Evolutionary conservation across 169 alveolate genomes (phyloP), one percentile per base, ranked within the genome.

Genomic region (Plasmodium billcollinsi): DNA sequence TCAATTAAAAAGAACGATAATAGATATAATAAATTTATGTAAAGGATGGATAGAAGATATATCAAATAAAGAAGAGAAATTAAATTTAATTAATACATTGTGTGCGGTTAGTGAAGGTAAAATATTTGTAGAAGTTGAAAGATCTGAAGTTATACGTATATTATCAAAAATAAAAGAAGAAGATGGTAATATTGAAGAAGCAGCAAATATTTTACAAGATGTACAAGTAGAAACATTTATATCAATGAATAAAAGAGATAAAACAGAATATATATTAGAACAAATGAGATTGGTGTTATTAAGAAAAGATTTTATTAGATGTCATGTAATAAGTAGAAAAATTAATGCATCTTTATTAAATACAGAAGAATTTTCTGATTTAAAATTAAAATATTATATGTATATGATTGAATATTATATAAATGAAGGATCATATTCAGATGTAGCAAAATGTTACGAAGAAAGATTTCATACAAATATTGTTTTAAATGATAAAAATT

Each of bases 211-310:
- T 12, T 45, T 94, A 50, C 96, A 94, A 59, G 92, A 94, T n/a
- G 88, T 69, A 1, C 93, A 94, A 93, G 95, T 94, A 14, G 96
- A 94, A 56, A 94, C 96, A 12, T 94, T 92, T 72, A 94, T 93
- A 12, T 74, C 91, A 18, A 56, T 94, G 76, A 73, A 88, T 39
- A 94, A 90, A 89, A 74, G 76, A 67, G 94, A 89, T 47, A 94
- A 94, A 67, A 93, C 90, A 59, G 88, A 74, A 24, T 94, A 94
- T 65, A 86, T 94, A 6, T 52, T 94, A 74, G 95, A 94, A 63
- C 96, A 94, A 72, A 94, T 94, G 96, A 80, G 96, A 15, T 52
- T 94, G 7, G 93, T 90, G 18, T 54, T 94, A 65, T 74, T 94
- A 24, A 89, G 90, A 70, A 92, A 90, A 43, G 96, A 94, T 86